These are phyloP conservation scores for Endotrypanum monterogeii DNA, from an alignment of 208 protist genomes.

Conservation along the genomic window DNA sequence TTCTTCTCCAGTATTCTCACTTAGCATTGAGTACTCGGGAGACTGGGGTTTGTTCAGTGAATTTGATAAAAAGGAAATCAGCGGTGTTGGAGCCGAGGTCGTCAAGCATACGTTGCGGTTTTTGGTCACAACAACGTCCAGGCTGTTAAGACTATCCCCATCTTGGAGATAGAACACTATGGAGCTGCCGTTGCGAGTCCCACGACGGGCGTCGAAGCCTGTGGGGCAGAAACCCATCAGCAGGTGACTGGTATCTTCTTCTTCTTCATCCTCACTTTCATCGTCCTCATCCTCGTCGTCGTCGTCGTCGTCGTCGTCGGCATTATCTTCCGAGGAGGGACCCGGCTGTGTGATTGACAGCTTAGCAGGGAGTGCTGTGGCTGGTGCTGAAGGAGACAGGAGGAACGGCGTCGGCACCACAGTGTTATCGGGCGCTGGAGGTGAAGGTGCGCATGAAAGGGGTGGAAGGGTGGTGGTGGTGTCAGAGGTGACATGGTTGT, in stretches of 20 bases:
- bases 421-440: background rate
- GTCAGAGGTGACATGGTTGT: background rate
- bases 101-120: background rate
- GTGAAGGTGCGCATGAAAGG: background rate
- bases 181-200: slow-evolving; percentile 21
- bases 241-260: slow-evolving; percentile 38
- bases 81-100: background rate
- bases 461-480: background rate
- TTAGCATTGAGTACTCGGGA: slow-evolving; percentile 15
- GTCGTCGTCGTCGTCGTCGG: slow-evolving; percentile 8
- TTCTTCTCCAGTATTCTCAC: background rate
- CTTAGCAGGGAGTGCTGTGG: background rate
- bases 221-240: slow-evolving; percentile 48
- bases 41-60: slow-evolving; percentile 2
- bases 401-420: background rate
- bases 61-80: background rate
- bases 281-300: slow-evolving; percentile 18
- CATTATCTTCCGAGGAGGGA: slow-evolving; percentile 17
- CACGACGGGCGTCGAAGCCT: slow-evolving; percentile 34
- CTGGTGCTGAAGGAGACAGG: background rate
- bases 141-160: slow-evolving; percentile 38
- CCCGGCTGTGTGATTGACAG: background rate
- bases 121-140: slow-evolving; percentile 23
- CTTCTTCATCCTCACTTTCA: slow-evolving; percentile 18
- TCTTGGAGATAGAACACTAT: slow-evolving; percentile 45